phyloP scores from a whole-genome alignment of 139 green algal genomes.

The Coelastrella sp. region DNA sequence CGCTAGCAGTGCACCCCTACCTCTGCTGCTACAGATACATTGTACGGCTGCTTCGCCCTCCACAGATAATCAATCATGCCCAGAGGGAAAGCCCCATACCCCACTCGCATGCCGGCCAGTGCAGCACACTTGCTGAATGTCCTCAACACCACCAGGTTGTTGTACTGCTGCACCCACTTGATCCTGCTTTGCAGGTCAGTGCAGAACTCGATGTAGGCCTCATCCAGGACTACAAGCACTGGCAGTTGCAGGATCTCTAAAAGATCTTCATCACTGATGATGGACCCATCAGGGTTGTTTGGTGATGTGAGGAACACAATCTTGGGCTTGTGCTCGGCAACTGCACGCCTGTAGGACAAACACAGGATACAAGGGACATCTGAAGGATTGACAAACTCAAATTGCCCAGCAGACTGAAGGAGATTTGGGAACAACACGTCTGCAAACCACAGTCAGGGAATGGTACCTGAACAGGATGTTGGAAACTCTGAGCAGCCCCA shows the following conservation, averaged over 20 bases:
- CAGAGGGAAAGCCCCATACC: constrained; percentile 81
- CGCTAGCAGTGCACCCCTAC: too few relatives aligned
- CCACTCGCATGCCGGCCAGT: constrained; percentile 67
- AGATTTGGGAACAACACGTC: too few relatives aligned
- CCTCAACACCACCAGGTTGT: constrained; percentile 97
- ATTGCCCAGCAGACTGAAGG: too few relatives aligned
- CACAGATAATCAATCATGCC: constrained; percentile 92
- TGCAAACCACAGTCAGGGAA: too few relatives aligned
- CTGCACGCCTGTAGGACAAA: constrained; percentile 73
- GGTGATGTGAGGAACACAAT: constrained; percentile 98
- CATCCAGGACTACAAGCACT: constrained; percentile 97
- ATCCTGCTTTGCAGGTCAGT: constrained; percentile 69
- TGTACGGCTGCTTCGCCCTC: constrained; percentile 99
- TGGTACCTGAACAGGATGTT: too few relatives aligned
- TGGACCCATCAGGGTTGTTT: constrained; percentile 98
- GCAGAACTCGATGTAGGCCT: constrained; percentile 99
- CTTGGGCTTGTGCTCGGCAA: constrained; percentile 90
- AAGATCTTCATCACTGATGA: constrained; percentile 90
- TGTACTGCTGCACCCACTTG: constrained; percentile 80
- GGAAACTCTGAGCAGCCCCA: too few relatives aligned
- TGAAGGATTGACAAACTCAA: too few relatives aligned
- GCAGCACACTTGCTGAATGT: constrained; percentile 98
- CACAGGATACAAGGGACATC: too few relatives aligned
- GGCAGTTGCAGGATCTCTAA: constrained; percentile 82
- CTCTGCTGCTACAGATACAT: constrained; percentile 96